A percentile compares a stretch with the other conserved stretches of the same genome.
These are phyloP conservation scores for Tetrahymena malaccensis DNA, from an alignment of 73 alveolate species.

Conservation along the genomic window DNA sequence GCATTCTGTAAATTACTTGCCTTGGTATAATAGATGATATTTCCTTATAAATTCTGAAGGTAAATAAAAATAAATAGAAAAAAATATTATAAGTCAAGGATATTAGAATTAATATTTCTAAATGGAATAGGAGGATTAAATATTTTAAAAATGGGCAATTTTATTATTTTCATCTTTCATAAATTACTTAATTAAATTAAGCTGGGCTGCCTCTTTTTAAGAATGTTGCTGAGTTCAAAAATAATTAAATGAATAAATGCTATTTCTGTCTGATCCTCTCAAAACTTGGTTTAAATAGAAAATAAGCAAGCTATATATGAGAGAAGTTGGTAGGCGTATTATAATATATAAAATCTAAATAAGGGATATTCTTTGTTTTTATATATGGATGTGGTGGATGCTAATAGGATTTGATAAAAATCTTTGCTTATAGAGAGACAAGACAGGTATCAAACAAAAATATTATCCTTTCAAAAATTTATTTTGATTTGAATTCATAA, in stretches of 20 bases:
- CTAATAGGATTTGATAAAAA: background rate
- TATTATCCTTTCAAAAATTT: background rate
- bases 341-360: too few species aligned
- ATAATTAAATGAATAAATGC: background rate
- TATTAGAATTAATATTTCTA: background rate
- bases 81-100: background rate
- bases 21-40: background rate
- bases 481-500: background rate
- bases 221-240: background rate
- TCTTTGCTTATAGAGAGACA: background rate
- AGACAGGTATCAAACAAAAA: background rate
- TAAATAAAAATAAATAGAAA: background rate
- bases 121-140: background rate
- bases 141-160: background rate
- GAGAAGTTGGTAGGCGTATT: too few species aligned
- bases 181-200: background rate
- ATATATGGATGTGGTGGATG: background rate
- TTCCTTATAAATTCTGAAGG: background rate
- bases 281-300: background rate
- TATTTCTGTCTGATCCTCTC: background rate
- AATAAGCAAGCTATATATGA: too few species aligned
- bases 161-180: background rate
- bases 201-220: background rate
- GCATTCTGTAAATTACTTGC: too few species aligned
- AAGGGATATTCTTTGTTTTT: too few species aligned